phyloP scores from a whole-genome alignment of 2,329 filamentous ascomycete genomes.

The Daldinia eschscholtzii region DNA sequence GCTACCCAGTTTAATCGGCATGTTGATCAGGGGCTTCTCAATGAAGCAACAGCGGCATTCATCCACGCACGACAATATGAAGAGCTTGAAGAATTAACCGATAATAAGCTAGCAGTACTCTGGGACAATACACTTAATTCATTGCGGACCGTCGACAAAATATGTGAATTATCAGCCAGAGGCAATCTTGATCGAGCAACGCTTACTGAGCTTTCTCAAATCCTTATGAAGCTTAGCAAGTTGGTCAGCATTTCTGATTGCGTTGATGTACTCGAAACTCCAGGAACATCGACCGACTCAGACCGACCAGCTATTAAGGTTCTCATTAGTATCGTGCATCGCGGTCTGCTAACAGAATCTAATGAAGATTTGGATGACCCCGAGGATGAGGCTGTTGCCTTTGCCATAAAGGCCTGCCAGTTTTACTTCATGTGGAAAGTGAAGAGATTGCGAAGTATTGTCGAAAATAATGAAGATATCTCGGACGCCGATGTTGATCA shows the following conservation, averaged over 20 bases:
- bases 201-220: conserved; percentile 78
- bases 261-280: conserved; percentile 77
- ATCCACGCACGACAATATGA: conserved; percentile 88
- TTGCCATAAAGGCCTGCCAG: conserved; percentile 79
- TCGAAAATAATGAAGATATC: conserved; percentile 68
- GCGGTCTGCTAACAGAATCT: conserved; percentile 76
- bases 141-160: conserved; percentile 77
- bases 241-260: conserved; percentile 84
- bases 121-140: conserved; percentile 88
- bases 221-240: conserved; percentile 83
- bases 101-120: conserved; percentile 81
- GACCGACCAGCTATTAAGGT: conserved; percentile 72
- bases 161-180: conserved; percentile 77
- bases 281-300: conserved; percentile 62
- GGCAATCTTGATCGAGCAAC: conserved; percentile 75
- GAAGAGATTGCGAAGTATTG: conserved; percentile 67
- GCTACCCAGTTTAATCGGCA: conserved; percentile 96
- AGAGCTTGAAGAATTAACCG: conserved; percentile 87
- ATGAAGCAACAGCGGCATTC: conserved; percentile 84
- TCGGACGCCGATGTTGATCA: conserved; percentile 70
- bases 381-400: conserved; percentile 82
- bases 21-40: conserved; percentile 84
- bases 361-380: conserved; percentile 79
- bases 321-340: conserved; percentile 77
- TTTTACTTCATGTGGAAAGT: conserved; percentile 98